These are phyloP conservation scores for Anthoceros angustus DNA, from an alignment of 225 moss, liverwort and hornwort genomes.

Conservation along the genomic window DNA sequence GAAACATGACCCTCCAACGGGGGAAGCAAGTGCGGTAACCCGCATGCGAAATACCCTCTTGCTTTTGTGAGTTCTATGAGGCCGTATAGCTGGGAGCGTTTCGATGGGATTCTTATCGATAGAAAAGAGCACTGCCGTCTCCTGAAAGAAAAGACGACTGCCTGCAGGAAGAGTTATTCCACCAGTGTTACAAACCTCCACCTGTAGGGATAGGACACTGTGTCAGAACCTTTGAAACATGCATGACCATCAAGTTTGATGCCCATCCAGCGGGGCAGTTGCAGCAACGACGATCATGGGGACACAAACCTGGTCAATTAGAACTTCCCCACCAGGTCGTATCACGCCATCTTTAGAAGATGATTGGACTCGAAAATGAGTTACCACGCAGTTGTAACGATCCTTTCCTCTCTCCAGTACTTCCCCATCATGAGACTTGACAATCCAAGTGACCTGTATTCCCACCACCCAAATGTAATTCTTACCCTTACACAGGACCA, in stretches of 20 bases:
- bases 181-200: constrained; percentile 26
- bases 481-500: not conserved
- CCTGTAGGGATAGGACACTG: constrained; percentile 8
- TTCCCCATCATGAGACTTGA: constrained; percentile 21
- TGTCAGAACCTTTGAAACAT: not conserved
- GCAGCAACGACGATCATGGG: not conserved
- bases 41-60: constrained; percentile 17
- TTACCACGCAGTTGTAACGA: constrained; percentile 28
- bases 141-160: constrained; percentile 17
- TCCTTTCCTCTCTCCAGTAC: constrained; percentile 23
- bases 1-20: constrained; percentile 22
- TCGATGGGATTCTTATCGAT: constrained; percentile 17
- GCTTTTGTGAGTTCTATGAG: constrained; percentile 22
- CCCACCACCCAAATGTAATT: not conserved
- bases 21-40: constrained; percentile 19
- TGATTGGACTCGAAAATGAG: constrained; percentile 24
- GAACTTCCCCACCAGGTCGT: constrained; percentile 23
- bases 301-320: constrained; percentile 20
- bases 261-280: not conserved
- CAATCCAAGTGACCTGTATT: constrained; percentile 29
- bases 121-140: constrained; percentile 15
- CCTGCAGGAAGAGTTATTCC: constrained; percentile 33
- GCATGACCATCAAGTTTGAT: not conserved
- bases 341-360: constrained; percentile 19
- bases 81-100: constrained; percentile 17